Percentiles rank a stretch among this genome's conserved stretches.
Conservation (phyloP, 257 asterid genomes). For the Lavandula angustifolia region DNA sequence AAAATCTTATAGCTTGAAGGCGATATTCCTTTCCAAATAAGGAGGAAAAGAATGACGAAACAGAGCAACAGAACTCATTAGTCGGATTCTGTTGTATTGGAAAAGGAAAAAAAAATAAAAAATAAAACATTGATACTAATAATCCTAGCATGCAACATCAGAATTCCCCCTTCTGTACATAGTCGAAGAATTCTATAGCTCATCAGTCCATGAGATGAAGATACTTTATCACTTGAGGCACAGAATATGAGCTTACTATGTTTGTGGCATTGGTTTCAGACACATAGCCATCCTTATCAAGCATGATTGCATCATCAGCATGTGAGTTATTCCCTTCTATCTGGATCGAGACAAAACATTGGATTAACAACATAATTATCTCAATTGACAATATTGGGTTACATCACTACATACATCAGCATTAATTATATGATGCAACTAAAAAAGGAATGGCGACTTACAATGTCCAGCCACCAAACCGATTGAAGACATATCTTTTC, state of each 20-base stretch:
- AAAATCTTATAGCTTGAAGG: neutral
- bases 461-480: neutral
- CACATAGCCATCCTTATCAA: slow-evolving; percentile 86
- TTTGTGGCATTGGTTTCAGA: slow-evolving; percentile 92
- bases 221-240: neutral
- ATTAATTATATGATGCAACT: neutral
- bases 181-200: neutral
- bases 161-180: neutral
- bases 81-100: neutral
- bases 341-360: slow-evolving; percentile 41
- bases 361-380: neutral
- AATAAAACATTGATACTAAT: neutral
- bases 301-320: slow-evolving; percentile 94
- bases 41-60: neutral
- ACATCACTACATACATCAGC: neutral
- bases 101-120: neutral
- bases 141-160: neutral
- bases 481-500: neutral
- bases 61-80: neutral
- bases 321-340: slow-evolving; percentile 80
- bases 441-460: neutral
- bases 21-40: neutral
- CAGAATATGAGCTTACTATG: slow-evolving; percentile 52
- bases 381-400: neutral
- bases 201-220: slow-evolving; percentile 1